phyloP scores from a whole-genome alignment of 306 rosid species.

The Medicago truncatula region MtrunA17r5.0-ANR NC_053044.1:53880001-53880500 shows the following conservation, averaged over 20 bases:
- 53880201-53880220: conserved; percentile 97
- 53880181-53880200: conserved; percentile 88
- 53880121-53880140: conserved; percentile 99
- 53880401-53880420: conserved; percentile 61
- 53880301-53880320: conserved; percentile 86
- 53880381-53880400: conserved; percentile 17
- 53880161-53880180: conserved; percentile 99
- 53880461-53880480: conserved; percentile 95
- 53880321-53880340: conserved; percentile 66
- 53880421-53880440: conserved; percentile 85
- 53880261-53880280: conserved; percentile 91
- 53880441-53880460: conserved; percentile 95
- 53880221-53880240: conserved; percentile 97
- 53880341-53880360: conserved; percentile 19
- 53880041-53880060: conserved; percentile 87
- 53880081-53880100: conserved; percentile 96
- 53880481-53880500: conserved; percentile 90
- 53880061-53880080: conserved; percentile 98
- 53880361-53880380: conserved; percentile 31
- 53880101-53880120: conserved; percentile 94
- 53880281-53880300: conserved; percentile 95
- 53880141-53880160: conserved; percentile 93
- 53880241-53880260: conserved; percentile 97
- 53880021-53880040: conserved; percentile 67
- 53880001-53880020: background rate